phyloP scores from a whole-genome alignment of 352 stramenopile species.

The Pythium vanterpoolii region DNA sequence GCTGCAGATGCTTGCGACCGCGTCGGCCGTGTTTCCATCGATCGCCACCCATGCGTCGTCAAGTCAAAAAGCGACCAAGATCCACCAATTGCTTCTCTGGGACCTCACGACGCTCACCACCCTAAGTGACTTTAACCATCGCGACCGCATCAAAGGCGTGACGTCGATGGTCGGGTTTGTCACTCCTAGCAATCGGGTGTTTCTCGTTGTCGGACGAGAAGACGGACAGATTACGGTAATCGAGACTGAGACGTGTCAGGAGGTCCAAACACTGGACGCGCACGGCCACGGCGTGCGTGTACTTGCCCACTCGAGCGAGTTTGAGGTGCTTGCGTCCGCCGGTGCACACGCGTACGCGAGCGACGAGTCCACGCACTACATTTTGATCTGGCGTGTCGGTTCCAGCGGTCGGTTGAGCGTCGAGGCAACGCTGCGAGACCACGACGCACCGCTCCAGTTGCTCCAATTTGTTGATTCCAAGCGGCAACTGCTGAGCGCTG shows the following conservation, averaged over 20 bases:
- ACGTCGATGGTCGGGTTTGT: constrained; percentile 41
- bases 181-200: constrained; percentile 46
- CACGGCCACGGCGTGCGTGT: constrained; percentile 56
- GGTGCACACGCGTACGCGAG: constrained; percentile 52
- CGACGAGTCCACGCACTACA: constrained; percentile 61
- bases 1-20: constrained; percentile 46
- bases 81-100: constrained; percentile 57
- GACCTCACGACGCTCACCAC: constrained; percentile 28
- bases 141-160: constrained; percentile 52
- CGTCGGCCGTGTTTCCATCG: constrained; percentile 44
- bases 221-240: constrained; percentile 55
- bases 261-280: constrained; percentile 48
- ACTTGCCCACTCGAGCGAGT: constrained; percentile 41
- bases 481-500: constrained; percentile 52
- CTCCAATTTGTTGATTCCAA: constrained; percentile 54
- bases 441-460: constrained; percentile 23
- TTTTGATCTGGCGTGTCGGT: constrained; percentile 31
- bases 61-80: constrained; percentile 28
- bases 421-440: constrained; percentile 19
- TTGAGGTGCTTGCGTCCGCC: constrained; percentile 53
- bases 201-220: constrained; percentile 46
- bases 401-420: constrained; percentile 8
- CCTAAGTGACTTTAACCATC: constrained; percentile 21
- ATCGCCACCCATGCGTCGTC: constrained; percentile 27
- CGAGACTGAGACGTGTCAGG: constrained; percentile 43